Base-by-base conservation (phyloP, 805 yeast genomes). In the Sungouiozyma ichnusensis region DNA sequence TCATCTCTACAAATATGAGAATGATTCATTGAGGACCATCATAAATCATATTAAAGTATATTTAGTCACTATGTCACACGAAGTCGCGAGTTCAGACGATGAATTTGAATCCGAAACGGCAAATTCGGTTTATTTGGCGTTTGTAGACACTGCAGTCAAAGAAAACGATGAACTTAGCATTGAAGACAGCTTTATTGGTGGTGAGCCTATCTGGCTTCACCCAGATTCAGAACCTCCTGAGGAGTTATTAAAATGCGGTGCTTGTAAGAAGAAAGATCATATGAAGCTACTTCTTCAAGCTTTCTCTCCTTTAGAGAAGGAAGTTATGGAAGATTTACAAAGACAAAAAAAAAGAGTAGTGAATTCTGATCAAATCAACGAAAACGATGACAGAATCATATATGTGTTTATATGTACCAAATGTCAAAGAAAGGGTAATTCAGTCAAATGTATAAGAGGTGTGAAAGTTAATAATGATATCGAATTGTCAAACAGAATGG, bases 141-240 rank as follows among this genome's bases (percentile, higher is more conserved):
- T 71, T 52, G 74, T 78, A 9, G 92, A 83, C 52, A 70, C 74
- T 1, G 71, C 76, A n/a, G 70, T 73, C 20, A 67, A 72, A 4
- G 69, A 65, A 14, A 57, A 52, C 6, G 73, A 68, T 3, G 76
- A 71, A 31, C 52, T 77, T 20, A 62, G 68, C 1, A 43, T 68
- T 3, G 78, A 73, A 43, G 95, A 86, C 53, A 77, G 94, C 0
- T 79, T 85, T 48, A 71, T 90, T 27, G 97, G 97, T 1, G 94
- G 95, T 1, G 61, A 64, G 33, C 85, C 88, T 6, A 55, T 77
- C 6, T 81, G 95, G 94, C 59, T 85, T 29, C 73, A 79, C 48
- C 69, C 71, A 3, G 64, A 68, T 1, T 77, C 85, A 0, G 58
- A 65, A 3, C 92, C 95, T 0, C 62, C 68, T 15, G 65, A 65